Percentiles rank a stretch among this genome's conserved stretches.
Evolutionary conservation across 75 land plant species (phyloP).

Genomic region (Sequoia sempervirens): DNA sequence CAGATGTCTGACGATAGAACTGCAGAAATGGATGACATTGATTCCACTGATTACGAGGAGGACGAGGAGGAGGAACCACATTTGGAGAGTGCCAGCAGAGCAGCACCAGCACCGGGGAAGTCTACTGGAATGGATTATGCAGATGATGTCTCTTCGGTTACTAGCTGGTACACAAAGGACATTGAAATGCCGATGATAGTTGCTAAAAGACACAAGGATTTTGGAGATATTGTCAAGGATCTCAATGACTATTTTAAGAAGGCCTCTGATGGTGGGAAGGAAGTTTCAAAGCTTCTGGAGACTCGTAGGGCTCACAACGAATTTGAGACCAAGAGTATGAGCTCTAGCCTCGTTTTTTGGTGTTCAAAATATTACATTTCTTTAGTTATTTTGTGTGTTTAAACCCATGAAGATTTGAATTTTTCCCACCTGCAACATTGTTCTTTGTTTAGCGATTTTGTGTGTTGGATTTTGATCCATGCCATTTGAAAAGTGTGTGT

Average conservation of each 20-base stretch:
- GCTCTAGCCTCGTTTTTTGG: neutral
- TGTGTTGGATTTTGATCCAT: neutral
- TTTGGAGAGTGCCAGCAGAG: constrained; percentile 43
- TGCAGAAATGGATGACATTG: neutral
- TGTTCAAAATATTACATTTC: neutral
- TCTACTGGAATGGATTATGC: constrained; percentile 17
- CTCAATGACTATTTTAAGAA: constrained; percentile 47
- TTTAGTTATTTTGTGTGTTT: neutral
- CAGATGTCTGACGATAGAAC: neutral
- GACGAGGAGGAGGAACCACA: constrained; percentile 13
- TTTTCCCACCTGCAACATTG: neutral
- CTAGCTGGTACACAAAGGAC: constrained; percentile 11
- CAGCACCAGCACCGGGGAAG: constrained; percentile 18
- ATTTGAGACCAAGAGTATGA: constrained; percentile 45
- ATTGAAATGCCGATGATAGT: constrained; percentile 24
- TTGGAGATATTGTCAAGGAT: constrained; percentile 48
- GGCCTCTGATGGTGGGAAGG: constrained; percentile 54
- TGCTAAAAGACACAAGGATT: constrained; percentile 44
- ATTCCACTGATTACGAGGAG: constrained; percentile 9
- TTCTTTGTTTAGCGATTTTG: neutral
- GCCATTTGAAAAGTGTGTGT: neutral
- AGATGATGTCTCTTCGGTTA: constrained; percentile 13
- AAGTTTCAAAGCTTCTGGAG: constrained; percentile 53
- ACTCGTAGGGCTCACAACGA: constrained; percentile 54
- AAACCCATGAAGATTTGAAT: neutral